phyloP scores from a whole-genome alignment of 1,284 basidiomycete genomes.

The Fereydounia khargensis region DNA sequence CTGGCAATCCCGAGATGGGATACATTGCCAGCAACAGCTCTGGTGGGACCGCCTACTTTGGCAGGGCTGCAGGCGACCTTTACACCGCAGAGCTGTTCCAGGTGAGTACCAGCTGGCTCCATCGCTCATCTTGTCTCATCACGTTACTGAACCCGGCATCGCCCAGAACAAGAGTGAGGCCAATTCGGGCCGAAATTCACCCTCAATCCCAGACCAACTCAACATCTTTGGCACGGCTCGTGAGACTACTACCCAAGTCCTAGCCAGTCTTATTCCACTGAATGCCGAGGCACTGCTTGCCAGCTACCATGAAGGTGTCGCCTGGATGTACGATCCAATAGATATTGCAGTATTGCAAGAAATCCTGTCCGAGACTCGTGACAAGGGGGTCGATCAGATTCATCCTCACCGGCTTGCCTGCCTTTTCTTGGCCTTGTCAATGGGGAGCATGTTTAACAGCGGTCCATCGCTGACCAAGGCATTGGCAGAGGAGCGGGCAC shows the following conservation, averaged over 20 bases:
- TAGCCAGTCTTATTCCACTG: constrained; percentile 9
- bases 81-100: no score
- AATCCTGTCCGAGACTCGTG: constrained; percentile 13
- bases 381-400: constrained; percentile 14
- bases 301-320: constrained; percentile 16
- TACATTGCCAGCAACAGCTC: no score
- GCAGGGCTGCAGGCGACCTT: no score
- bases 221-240: no score
- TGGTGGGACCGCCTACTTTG: no score
- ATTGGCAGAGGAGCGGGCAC: constrained; percentile 1
- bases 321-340: constrained; percentile 17
- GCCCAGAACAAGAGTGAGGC: neutral
- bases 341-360: constrained; percentile 13
- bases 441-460: constrained; percentile 10
- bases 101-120: no score
- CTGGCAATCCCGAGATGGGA: no score
- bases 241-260: no score
- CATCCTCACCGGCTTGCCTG: constrained; percentile 22
- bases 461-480: constrained; percentile 3
- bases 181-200: neutral
- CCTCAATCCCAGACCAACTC: neutral
- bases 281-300: constrained; percentile 16
- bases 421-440: constrained; percentile 17
- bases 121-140: no score
- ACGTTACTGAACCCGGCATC: neutral